Percentiles rank a stretch among this genome's conserved stretches.
These are phyloP conservation scores for Retiboletus flavoniger DNA, from an alignment of 1,284 basidiomycete species.

Conservation along the genomic window DNA sequence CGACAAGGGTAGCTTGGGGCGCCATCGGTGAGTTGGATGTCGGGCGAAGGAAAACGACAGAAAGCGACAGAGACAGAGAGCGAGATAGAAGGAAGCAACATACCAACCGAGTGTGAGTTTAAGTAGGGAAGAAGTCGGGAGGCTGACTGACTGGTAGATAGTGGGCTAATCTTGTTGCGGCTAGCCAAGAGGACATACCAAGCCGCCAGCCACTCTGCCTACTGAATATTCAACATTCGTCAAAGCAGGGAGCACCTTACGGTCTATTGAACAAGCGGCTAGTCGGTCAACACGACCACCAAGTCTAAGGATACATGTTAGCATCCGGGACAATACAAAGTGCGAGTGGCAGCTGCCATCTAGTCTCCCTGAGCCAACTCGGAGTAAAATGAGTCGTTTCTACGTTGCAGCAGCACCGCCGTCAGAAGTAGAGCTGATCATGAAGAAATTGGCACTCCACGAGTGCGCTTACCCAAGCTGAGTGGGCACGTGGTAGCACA, in stretches of 20 bases:
- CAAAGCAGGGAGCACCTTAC: not conserved
- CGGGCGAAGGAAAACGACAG: not conserved
- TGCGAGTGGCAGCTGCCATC: not conserved
- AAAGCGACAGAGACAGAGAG: constrained; percentile 9
- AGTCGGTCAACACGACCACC: not conserved
- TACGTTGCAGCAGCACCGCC: too few species aligned
- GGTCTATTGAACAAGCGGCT: not conserved
- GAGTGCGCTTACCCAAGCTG: too few species aligned
- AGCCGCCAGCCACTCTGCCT: constrained; percentile 7
- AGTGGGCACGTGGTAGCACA: too few species aligned
- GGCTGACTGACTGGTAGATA: constrained; percentile 25
- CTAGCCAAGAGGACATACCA: constrained; percentile 2
- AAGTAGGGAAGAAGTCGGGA: constrained; percentile 16
- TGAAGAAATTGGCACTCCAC: too few species aligned
- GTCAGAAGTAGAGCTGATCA: too few species aligned
- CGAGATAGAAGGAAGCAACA: constrained; percentile 18
- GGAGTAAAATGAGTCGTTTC: too few species aligned
- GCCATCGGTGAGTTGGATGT: constrained; percentile 23
- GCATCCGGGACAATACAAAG: not conserved
- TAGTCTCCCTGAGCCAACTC: too few species aligned
- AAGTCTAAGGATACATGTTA: not conserved
- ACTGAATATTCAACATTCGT: not conserved
- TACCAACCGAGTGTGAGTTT: constrained; percentile 3
- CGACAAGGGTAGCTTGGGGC: constrained; percentile 18
- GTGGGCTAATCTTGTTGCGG: not conserved